Evolutionary conservation across 371 early-diverging fungal genomes (phyloP).

Genomic region (Syncephalastrum racemosum): DNA sequence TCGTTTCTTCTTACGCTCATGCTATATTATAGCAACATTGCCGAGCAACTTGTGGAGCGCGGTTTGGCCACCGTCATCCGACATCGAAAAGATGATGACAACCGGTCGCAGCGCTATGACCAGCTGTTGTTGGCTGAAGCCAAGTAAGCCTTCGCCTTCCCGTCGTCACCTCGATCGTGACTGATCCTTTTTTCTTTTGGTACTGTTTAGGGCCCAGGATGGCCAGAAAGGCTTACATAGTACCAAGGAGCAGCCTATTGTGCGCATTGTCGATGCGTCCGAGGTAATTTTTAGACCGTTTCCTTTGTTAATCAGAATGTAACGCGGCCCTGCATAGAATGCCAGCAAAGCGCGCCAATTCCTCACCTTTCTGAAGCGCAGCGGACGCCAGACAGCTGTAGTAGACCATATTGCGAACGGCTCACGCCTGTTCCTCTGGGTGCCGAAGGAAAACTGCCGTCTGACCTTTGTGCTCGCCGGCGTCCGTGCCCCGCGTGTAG

Average conservation of each 20-base stretch:
- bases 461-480: slow-evolving; percentile 84
- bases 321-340: slow-evolving; percentile 30
- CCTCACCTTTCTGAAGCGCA: slow-evolving; percentile 79
- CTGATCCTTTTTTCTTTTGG: background rate
- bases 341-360: slow-evolving; percentile 84
- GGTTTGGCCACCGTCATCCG: slow-evolving; percentile 87
- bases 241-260: slow-evolving; percentile 72
- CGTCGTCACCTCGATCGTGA: background rate
- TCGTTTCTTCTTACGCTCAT: background rate
- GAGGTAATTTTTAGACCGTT: slow-evolving; percentile 38
- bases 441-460: slow-evolving; percentile 85
- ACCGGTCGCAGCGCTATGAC: slow-evolving; percentile 86
- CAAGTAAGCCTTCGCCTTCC: slow-evolving; percentile 39
- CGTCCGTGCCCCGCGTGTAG: slow-evolving; percentile 73
- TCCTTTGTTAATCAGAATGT: background rate
- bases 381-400: slow-evolving; percentile 71
- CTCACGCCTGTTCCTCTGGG: slow-evolving; percentile 77
- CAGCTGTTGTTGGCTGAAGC: slow-evolving; percentile 81
- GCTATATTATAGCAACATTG: slow-evolving; percentile 55
- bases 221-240: slow-evolving; percentile 77
- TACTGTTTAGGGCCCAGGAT: slow-evolving; percentile 64
- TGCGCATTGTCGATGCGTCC: slow-evolving; percentile 68
- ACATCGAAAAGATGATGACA: slow-evolving; percentile 85
- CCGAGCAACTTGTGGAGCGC: slow-evolving; percentile 71
- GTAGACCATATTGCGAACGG: slow-evolving; percentile 89